Percentiles rank a stretch among this genome's conserved stretches.
Conservation (phyloP, 1,284 basidiomycete genomes). For the Mycena sp. region DNA sequence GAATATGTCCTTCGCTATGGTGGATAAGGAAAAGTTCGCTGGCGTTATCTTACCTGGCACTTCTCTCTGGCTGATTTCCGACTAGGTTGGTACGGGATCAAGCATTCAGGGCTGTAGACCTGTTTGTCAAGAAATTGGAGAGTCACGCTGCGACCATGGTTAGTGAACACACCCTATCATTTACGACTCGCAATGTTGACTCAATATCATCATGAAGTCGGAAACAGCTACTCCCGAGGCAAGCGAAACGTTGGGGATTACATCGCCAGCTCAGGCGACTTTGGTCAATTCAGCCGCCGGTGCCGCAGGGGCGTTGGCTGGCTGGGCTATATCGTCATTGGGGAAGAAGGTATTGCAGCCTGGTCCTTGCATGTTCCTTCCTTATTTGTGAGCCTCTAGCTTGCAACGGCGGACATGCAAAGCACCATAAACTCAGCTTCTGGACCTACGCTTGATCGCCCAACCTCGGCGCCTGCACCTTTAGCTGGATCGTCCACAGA, state of each 20-base stretch:
- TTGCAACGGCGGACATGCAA: slow-evolving; percentile 78
- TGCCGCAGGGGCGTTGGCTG: slow-evolving; percentile 89
- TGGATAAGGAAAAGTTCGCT: slow-evolving; percentile 91
- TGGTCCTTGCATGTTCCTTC: background rate
- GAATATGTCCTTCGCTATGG: slow-evolving; percentile 79
- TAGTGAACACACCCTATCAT: slow-evolving; percentile 43
- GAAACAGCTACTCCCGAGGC: slow-evolving; percentile 65
- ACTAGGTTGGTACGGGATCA: slow-evolving; percentile 90
- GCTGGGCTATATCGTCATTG: slow-evolving; percentile 93
- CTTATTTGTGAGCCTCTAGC: slow-evolving; percentile 49
- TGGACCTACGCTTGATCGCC: slow-evolving; percentile 46
- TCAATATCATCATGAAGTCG: slow-evolving; percentile 52
- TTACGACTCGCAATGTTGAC: background rate
- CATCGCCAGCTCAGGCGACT: slow-evolving; percentile 58
- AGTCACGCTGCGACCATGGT: slow-evolving; percentile 81
- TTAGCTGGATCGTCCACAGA: slow-evolving; percentile 31
- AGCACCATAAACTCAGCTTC: slow-evolving; percentile 61
- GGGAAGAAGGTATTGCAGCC: slow-evolving; percentile 70
- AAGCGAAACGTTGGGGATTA: slow-evolving; percentile 42
- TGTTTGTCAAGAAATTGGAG: slow-evolving; percentile 89
- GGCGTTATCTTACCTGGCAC: background rate
- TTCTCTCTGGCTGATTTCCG: background rate
- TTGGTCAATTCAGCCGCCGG: slow-evolving; percentile 89
- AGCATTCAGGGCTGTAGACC: slow-evolving; percentile 89
- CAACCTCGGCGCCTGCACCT: slow-evolving; percentile 47